Evolutionary conservation across 139 green algal genomes (phyloP).

Genomic region (Mesotaenium endlicherianum): DNA sequence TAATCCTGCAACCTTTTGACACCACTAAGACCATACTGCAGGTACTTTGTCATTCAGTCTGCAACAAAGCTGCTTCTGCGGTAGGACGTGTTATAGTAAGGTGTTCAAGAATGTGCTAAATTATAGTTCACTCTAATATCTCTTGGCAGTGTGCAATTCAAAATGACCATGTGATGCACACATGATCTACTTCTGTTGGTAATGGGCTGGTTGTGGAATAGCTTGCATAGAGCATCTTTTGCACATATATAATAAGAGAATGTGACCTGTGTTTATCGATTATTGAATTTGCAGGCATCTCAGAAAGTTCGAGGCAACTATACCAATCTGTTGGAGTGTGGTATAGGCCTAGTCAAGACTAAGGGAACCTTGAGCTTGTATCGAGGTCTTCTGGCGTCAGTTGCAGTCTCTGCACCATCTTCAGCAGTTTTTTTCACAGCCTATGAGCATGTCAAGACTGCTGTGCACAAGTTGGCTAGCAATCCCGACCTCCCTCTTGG

Average conservation of each 20-base stretch:
- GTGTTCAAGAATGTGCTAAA: no score
- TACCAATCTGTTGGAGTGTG: conserved; percentile 42
- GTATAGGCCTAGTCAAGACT: conserved; percentile 26
- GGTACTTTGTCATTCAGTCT: no score
- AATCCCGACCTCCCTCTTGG: not conserved
- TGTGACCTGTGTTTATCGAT: no score
- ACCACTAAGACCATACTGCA: conserved; percentile 57
- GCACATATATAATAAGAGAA: no score
- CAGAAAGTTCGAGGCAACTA: conserved; percentile 39
- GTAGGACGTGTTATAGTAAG: no score
- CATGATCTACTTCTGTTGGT: no score
- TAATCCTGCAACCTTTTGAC: conserved; percentile 57
- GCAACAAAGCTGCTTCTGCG: no score
- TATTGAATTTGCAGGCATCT: conserved; percentile 21
- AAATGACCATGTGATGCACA: no score
- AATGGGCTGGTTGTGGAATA: no score
- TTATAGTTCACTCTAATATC: no score
- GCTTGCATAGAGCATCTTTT: no score
- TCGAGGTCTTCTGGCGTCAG: conserved; percentile 22
- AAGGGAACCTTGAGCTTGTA: conserved; percentile 31
- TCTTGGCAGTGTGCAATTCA: no score
- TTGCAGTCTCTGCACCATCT: conserved; percentile 49
- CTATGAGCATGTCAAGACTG: conserved; percentile 51
- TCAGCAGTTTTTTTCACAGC: conserved; percentile 54
- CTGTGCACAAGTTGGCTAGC: not conserved